Base-by-base conservation (phyloP, 176 grass and related monocot genomes). In the Rhynchospora pubera region DNA sequence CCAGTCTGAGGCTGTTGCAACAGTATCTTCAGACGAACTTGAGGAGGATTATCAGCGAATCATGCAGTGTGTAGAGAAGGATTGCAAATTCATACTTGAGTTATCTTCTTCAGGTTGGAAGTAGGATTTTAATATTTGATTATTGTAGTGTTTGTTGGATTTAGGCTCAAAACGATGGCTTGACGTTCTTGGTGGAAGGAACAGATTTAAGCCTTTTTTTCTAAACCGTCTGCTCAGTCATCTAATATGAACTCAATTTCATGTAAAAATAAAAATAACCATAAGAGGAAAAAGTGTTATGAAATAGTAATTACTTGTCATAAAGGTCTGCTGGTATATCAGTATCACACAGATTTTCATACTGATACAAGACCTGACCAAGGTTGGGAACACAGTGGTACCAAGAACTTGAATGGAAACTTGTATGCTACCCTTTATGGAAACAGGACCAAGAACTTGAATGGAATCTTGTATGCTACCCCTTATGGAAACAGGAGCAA, bases 71-170 rank as follows among this genome's bases (percentile, higher is more conserved):
- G 66, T 99, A 57, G 91, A 95, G 70, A 95, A 84, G 44, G 96
- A 99, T 84, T 99, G 89, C 91, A 99, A 99, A 84, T 99, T 99
- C 82, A 91, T 99, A 78, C 83, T 99, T 84, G 93, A 99, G 66
- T 93, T 95, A 90, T 95, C 90, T 83, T 95, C 93, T 67, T 91
- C 83, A 58, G 96, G 96, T 95, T 51, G 53, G 13, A 57, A 52
- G 39, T 30, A 57, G 55, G 4, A 66, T 77, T 46, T 73, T 34
- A 23, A 42, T 65, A 63, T 7, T 87, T 76, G 51, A 57, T 44
- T 16, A 18, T 39, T 39, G 34, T 39, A 32, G n/a, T 55, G 6
- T 53, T 19, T 76, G 24, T 0, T 53, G 23, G 72, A 75, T 4
- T 53, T 50, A 26, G 28, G 71, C 47, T 21, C 71, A 30, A 74